phyloP scores from a whole-genome alignment of 2,329 filamentous ascomycete species.

The Apiospora hydei region DNA sequence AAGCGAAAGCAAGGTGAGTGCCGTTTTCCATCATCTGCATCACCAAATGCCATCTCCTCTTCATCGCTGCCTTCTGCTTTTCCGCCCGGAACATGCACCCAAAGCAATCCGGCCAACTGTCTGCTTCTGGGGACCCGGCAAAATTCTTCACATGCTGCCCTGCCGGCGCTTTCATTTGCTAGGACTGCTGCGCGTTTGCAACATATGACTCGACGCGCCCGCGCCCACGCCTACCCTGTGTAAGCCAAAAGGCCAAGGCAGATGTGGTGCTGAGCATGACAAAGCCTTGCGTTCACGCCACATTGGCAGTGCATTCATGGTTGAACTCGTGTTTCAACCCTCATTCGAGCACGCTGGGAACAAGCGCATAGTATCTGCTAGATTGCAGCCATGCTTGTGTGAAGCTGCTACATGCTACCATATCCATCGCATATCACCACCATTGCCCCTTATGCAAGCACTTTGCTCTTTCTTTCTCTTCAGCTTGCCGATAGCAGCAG shows the following conservation, averaged over 20 bases:
- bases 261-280: neutral
- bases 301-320: slow-evolving; percentile 1
- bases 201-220: slow-evolving; percentile 4
- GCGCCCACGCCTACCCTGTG: neutral
- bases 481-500: neutral
- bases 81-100: neutral
- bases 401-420: neutral
- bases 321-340: neutral
- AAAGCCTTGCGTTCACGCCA: slow-evolving; percentile 1
- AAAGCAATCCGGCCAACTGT: neutral
- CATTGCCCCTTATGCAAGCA: neutral
- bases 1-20: slow-evolving; percentile 14
- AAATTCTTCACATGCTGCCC: slow-evolving; percentile 10
- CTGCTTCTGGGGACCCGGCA: neutral
- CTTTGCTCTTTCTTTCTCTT: neutral
- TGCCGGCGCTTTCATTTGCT: neutral
- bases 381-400: slow-evolving; percentile 12
- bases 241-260: slow-evolving; percentile 17
- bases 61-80: slow-evolving; percentile 13
- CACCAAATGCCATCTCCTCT: neutral
- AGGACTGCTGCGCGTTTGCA: slow-evolving; percentile 3
- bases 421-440: neutral
- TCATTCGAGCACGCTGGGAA: neutral
- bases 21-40: slow-evolving; percentile 16
- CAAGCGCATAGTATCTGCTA: slow-evolving; percentile 8